phyloP scores from a whole-genome alignment of 192 early-diverging fungal genomes.

The Radiomyces spectabilis region DNA sequence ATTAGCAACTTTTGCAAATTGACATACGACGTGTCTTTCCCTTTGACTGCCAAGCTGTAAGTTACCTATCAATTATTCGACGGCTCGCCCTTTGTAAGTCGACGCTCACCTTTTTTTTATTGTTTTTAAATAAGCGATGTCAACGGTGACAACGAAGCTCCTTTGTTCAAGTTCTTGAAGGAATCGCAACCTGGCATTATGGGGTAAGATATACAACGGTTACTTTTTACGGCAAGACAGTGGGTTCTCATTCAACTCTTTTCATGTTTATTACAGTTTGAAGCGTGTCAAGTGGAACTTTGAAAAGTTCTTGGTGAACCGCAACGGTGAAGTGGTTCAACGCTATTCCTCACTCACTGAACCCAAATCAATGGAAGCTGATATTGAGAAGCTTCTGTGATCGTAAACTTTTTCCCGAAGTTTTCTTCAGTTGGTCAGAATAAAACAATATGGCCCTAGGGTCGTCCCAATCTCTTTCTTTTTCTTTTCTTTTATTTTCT shows the following conservation, averaged over 20 bases:
- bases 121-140: slow-evolving; percentile 50
- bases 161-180: slow-evolving; percentile 62
- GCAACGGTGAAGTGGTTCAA: slow-evolving; percentile 53
- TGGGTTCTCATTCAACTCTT: not conserved
- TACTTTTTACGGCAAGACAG: not conserved
- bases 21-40: slow-evolving; percentile 79
- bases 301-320: slow-evolving; percentile 73
- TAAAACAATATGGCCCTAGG: too few relatives aligned
- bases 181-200: slow-evolving; percentile 30
- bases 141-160: slow-evolving; percentile 59
- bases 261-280: slow-evolving; percentile 5
- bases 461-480: too few relatives aligned
- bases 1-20: slow-evolving; percentile 52
- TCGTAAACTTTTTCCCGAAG: too few relatives aligned
- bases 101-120: not conserved
- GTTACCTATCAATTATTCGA: not conserved
- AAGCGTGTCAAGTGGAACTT: slow-evolving; percentile 74
- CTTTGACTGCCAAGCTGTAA: slow-evolving; percentile 76
- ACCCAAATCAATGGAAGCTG: slow-evolving; percentile 51
- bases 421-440: too few relatives aligned
- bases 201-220: not conserved
- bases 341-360: slow-evolving; percentile 58
- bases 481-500: too few relatives aligned
- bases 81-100: not conserved
- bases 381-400: slow-evolving; percentile 49